Evolutionary conservation across 208 protist genomes (phyloP), one percentile per base, ranked within the genome.

Genomic region (Tritrichomonas musculus): DNA sequence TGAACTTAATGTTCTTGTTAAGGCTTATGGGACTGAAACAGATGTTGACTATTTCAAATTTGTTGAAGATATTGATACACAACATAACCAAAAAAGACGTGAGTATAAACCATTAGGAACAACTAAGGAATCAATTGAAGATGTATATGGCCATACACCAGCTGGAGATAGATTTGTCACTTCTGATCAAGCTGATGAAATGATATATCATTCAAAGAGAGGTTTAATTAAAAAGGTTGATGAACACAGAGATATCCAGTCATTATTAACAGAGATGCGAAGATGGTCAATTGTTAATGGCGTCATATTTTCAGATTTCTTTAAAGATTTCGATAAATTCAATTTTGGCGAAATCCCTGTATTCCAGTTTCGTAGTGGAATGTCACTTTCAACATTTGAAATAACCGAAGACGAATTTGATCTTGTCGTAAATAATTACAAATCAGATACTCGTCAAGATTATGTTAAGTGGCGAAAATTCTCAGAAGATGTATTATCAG

Each of bases 11-110:
- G 77, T 33, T 53, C 47, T 88, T 60, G 77, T 88, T 39, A 55
- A 49, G 0, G 13, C 47, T 39, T 88, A 88, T 39, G 69, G 36
- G 4, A 57, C 22, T 39, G 77, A 88, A 2, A 60, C 0, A 3
- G 8, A 36, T 3, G 77, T 88, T 17, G 77, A 88, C 57, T 53
- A 53, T 50, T 88, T 53, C 77, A 88, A 60, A 50, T 88, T 88
- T 47, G 44, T 88, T 57, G 77, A 88, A 88, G 77, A 88, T 50
- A 39, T 88, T 27, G 77, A 88, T 50, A 41, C 77, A 57, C 9
- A 25, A 4, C 77, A 88, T 50, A 57, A 13, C 1, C 77, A 88
- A 50, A 33, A 53, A 27, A 9, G 77, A 2, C 44, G 77, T 47
- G 77, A 57, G 30, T 88, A 53, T 30, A 53, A 57, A 36, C 77